Conservation (phyloP, 1,139 yeast genomes). For the Candida smagusa region DNA sequence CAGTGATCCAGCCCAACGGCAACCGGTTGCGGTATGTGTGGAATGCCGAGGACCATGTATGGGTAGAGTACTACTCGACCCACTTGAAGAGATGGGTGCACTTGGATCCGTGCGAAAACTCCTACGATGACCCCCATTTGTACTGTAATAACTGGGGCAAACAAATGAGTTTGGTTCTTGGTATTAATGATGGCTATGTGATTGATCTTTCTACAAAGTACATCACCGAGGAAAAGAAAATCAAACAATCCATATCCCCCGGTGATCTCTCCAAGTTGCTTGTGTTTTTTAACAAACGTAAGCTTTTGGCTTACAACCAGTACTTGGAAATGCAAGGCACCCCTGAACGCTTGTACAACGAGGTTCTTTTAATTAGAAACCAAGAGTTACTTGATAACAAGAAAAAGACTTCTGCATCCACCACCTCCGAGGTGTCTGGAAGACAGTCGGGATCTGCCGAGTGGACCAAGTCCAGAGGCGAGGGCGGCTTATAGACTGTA, state of each 20-base stretch:
- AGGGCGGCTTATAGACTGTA: constrained; percentile 44
- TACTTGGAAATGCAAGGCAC: constrained; percentile 16
- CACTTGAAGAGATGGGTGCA: constrained; percentile 74
- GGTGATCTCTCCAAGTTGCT: constrained; percentile 38
- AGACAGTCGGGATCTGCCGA: constrained; percentile 73
- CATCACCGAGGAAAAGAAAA: constrained; percentile 49
- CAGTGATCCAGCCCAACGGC: constrained; percentile 39
- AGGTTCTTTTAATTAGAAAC: constrained; percentile 23
- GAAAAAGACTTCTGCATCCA: constrained; percentile 3
- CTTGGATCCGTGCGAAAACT: constrained; percentile 83
- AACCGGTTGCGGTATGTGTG: constrained; percentile 58
- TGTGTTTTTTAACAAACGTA: constrained; percentile 28
- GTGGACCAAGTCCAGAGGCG: constrained; percentile 80
- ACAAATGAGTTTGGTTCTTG: constrained; percentile 83
- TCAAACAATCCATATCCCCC: constrained; percentile 48
- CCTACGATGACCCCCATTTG: constrained; percentile 74
- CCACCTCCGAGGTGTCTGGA: constrained; percentile 31
- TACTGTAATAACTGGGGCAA: constrained; percentile 91
- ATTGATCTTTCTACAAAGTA: constrained; percentile 71
- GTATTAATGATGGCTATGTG: constrained; percentile 57
- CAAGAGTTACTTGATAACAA: constrained; percentile 15
- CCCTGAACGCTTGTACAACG: constrained; percentile 19
- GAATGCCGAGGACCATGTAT: constrained; percentile 92
- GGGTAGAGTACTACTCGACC: constrained; percentile 85
- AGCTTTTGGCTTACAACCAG: constrained; percentile 24